Evolutionary conservation across 2,329 filamentous ascomycete genomes (phyloP), one percentile per base, ranked within the genome.

Genomic region (Chrysosporium keratinophilum): DNA sequence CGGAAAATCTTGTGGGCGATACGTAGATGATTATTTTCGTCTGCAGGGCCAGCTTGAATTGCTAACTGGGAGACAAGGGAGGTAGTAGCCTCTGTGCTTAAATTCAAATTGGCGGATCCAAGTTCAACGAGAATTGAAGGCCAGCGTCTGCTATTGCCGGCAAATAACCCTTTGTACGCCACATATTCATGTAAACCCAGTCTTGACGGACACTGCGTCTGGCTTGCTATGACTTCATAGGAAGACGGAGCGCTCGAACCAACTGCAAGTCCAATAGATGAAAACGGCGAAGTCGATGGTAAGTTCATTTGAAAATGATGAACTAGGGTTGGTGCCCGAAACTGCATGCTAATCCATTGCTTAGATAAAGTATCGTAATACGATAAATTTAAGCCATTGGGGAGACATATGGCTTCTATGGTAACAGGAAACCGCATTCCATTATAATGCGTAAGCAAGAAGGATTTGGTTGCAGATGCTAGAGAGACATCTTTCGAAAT

Each of bases 31-130:
- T 72, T 63, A 2, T 58, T 34, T 0, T 60, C 50, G 5, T 63
- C 52, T 0, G 62, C 48, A 3, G 81, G 80, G 0, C 84, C 84
- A 1, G 71, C 74, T 57, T 86, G 77, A 0, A 77, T 57, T 0
- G 74, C 68, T 0, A 86, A 66, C 7, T 78, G 76, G 1, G 68
- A 66, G 1, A 87, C 62, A 0, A 84, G 58, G 0, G 68, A 55
- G 31, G 71, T 71, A 0, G 78, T 78, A 0, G 74, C 70, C 31
- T 78, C 72, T 0, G 73, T 74, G 31, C 77, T 79, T 56, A 86
- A 79, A 57, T 85, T 84, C 2, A 88, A 50, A 55, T 76, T 77
- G 0, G 75, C 72, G 1, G 75, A 72, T 0, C 72, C 76, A 2
- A 82, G 60, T 56, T 81, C 77, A 0, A 71, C 56, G 0, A 80